Conservation (phyloP, 495 filamentous ascomycete genomes). For the Glutinoglossum americanum region DNA sequence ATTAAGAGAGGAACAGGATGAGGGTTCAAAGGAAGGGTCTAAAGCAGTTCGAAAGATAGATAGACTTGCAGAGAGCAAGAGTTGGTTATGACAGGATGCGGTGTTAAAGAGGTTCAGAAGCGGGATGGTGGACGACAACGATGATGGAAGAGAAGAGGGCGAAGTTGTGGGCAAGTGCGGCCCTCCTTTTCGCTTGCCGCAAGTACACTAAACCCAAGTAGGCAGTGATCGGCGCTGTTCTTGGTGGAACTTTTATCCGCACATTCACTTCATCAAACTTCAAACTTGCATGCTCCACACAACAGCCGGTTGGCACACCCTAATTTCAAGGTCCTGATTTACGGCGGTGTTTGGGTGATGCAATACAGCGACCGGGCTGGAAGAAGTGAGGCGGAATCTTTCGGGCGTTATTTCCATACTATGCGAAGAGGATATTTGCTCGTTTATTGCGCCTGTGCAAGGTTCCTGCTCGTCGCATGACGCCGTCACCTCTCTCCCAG, state of each 20-base stretch:
- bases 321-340: background rate
- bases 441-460: background rate
- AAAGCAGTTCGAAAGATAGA: background rate
- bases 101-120: background rate
- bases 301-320: background rate
- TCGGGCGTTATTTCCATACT: background rate
- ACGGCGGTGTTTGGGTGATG: background rate
- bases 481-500: background rate
- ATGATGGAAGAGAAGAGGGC: conserved; percentile 1
- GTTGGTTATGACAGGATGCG: background rate
- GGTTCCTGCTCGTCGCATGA: background rate
- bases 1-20: background rate
- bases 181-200: conserved; percentile 2
- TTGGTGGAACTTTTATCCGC: conserved; percentile 1
- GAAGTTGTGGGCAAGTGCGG: conserved; percentile 1
- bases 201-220: background rate
- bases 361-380: background rate
- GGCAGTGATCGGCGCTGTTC: background rate
- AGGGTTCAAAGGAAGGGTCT: background rate
- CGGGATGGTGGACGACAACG: background rate
- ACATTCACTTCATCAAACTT: background rate
- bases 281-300: background rate
- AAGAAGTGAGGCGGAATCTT: background rate
- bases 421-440: background rate
- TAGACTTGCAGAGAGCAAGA: background rate